Percentiles rank a stretch among this genome's conserved stretches.
These are phyloP conservation scores for Fusarium sp. DNA, from an alignment of 2,329 filamentous ascomycete genomes.

Conservation along the genomic window DNA sequence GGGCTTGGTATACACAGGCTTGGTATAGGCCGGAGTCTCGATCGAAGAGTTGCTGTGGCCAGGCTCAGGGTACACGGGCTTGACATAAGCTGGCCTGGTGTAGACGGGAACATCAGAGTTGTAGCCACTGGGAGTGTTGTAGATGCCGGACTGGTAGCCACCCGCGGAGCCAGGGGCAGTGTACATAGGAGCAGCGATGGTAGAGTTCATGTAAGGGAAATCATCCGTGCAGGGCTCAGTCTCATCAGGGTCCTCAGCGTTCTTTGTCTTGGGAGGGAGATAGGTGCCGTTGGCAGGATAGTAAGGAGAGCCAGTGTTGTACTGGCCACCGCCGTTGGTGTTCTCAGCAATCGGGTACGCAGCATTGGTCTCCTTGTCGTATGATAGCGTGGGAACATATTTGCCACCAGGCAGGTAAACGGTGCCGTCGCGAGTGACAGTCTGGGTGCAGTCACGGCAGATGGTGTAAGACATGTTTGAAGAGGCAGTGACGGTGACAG, in stretches of 20 bases:
- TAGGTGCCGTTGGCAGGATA: conserved; percentile 24
- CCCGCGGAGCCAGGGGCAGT: conserved; percentile 11
- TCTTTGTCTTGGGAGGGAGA: conserved; percentile 8
- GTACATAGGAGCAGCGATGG: conserved; percentile 13
- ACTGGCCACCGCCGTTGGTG: conserved; percentile 1
- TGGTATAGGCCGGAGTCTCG: conserved; percentile 17
- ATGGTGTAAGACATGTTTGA: conserved; percentile 36
- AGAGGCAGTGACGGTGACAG: conserved; percentile 49
- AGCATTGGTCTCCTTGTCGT: conserved; percentile 3
- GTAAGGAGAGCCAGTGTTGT: conserved; percentile 17
- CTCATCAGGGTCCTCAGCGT: background rate
- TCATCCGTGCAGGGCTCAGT: conserved; percentile 10
- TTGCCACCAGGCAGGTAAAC: conserved; percentile 21
- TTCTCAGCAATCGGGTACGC: background rate
- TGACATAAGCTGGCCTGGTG: conserved; percentile 12
- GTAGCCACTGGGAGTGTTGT: conserved; percentile 18
- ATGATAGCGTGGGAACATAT: conserved; percentile 26
- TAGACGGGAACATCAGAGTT: conserved; percentile 13
- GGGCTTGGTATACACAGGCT: conserved; percentile 22
- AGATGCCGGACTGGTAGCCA: conserved; percentile 8
- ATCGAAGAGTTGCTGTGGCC: conserved; percentile 23
- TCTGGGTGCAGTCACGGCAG: conserved; percentile 24
- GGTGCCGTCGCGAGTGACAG: conserved; percentile 12
- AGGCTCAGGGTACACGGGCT: conserved; percentile 24
- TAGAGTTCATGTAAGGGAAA: conserved; percentile 34